Evolutionary conservation across 2,329 filamentous ascomycete genomes (phyloP).

Genomic region (Penicillium sp.): DNA sequence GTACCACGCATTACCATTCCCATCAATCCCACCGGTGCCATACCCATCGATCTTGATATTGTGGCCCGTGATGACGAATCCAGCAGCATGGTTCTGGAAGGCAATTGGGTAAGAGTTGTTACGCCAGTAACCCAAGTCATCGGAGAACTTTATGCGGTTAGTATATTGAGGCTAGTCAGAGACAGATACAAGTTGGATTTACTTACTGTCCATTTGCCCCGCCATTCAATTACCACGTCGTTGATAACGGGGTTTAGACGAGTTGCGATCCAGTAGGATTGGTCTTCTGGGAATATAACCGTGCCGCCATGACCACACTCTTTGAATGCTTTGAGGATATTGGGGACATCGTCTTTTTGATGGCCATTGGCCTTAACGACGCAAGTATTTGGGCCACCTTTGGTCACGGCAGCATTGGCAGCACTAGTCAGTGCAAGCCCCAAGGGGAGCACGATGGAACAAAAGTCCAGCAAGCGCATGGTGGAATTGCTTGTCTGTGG

Average conservation of each 20-base stretch:
- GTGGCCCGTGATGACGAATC: slow-evolving; percentile 58
- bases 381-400: slow-evolving; percentile 38
- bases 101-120: slow-evolving; percentile 59
- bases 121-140: slow-evolving; percentile 62
- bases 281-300: slow-evolving; percentile 58
- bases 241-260: slow-evolving; percentile 58
- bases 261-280: slow-evolving; percentile 59
- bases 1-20: slow-evolving; percentile 63
- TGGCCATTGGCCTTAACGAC: slow-evolving; percentile 49
- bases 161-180: not conserved
- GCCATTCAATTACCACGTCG: slow-evolving; percentile 60
- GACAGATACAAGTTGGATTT: not conserved
- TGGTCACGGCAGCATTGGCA: slow-evolving; percentile 16
- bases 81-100: slow-evolving; percentile 63
- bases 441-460: slow-evolving; percentile 1
- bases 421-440: slow-evolving; percentile 14
- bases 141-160: slow-evolving; percentile 48
- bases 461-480: slow-evolving; percentile 10
- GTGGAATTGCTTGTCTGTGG: not conserved
- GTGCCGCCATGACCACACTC: slow-evolving; percentile 50
- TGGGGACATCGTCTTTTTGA: slow-evolving; percentile 49
- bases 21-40: slow-evolving; percentile 60
- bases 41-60: slow-evolving; percentile 60
- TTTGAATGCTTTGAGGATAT: slow-evolving; percentile 49
- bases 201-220: slow-evolving; percentile 57